Evolutionary conservation across 2,329 filamentous ascomycete species (phyloP), one percentile per base, ranked within the genome.

Genomic region (Talaromyces sp.): DNA sequence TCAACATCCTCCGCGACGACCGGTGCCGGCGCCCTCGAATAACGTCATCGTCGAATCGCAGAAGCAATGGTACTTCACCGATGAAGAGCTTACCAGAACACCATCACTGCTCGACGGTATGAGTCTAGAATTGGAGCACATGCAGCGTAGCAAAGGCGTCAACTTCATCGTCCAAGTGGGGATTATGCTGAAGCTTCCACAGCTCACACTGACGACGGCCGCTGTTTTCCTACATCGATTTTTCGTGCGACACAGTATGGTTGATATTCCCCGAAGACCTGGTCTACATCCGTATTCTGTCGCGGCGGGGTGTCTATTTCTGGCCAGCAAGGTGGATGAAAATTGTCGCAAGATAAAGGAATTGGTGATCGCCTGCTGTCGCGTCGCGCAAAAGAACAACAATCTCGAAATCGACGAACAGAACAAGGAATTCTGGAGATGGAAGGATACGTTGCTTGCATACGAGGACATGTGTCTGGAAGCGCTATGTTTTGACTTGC

Each of bases 361-460:
- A 69, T 85, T 99, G 67, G 94, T 99, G 69, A 90, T 97, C 37
- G 92, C 93, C 1, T 95, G 96, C 72, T 95, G 93, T 67, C 92
- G 94, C 69, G 92, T 97, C 22, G 95, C 94, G 33, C 93, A 97
- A 78, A 98, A 99, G 81, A 94, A 98, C 71, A 84, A 92, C 1
- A 91, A 92, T 72, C 86, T 97, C 66, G 83, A 94, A 62, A 91
- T 98, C 61, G 95, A 99, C 75, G 95, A 98, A 78, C 93, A 98
- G 77, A 96, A 91, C 70, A 98, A 97, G 74, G 95, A 99, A 74
- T 99, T 95, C 76, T 99, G 95, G 95, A 88, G 91, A 73, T 99
- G 95, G 95, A 87, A 93, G 67, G 95, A 99, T 75, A 95, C 90
- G 66, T 96, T 99, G 65, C 82, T 98, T 15, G 89, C 90, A 69